A percentile compares a stretch with the other conserved stretches of the same genome.
Conservation (phyloP, 352 stramenopile species). For the Elongisporangium prolatum region DNA sequence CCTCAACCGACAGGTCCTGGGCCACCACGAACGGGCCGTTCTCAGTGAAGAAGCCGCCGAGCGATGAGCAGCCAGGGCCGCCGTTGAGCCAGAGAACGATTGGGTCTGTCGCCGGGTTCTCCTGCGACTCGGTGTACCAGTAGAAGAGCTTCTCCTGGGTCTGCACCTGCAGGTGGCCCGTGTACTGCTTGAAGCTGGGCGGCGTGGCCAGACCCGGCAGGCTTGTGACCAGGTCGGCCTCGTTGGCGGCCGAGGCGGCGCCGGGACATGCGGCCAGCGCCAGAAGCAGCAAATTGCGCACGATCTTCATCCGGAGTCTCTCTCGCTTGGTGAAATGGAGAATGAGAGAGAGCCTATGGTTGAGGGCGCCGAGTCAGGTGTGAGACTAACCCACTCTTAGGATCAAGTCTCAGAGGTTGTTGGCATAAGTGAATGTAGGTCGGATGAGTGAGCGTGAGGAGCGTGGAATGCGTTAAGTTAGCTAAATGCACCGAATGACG, state of each 20-base stretch:
- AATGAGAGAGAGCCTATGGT: slow-evolving; percentile 13
- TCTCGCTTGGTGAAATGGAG: slow-evolving; percentile 11
- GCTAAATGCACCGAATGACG: too few species aligned
- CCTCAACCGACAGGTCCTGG: slow-evolving; percentile 42
- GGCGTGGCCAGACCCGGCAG: slow-evolving; percentile 40
- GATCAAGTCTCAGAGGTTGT: neutral
- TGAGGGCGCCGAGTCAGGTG: neutral
- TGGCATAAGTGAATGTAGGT: too few species aligned
- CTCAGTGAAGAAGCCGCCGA: slow-evolving; percentile 61
- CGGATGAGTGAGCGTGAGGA: too few species aligned
- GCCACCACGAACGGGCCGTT: slow-evolving; percentile 73
- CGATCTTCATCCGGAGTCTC: slow-evolving; percentile 25
- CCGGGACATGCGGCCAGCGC: slow-evolving; percentile 12
- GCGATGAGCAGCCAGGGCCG: slow-evolving; percentile 68
- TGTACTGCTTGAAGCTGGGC: slow-evolving; percentile 68
- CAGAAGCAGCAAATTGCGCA: slow-evolving; percentile 33
- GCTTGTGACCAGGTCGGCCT: slow-evolving; percentile 40
- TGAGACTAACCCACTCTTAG: slow-evolving; percentile 2
- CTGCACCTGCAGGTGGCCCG: slow-evolving; percentile 45
- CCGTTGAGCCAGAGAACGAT: slow-evolving; percentile 84
- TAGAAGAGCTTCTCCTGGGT: slow-evolving; percentile 72
- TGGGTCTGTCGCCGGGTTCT: slow-evolving; percentile 43
- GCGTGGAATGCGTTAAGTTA: too few species aligned
- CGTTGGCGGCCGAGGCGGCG: slow-evolving; percentile 19
- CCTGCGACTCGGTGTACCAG: slow-evolving; percentile 75